Evolutionary conservation across 257 asterid genomes (phyloP).

Genomic region (Salvia rosmarinus): DNA sequence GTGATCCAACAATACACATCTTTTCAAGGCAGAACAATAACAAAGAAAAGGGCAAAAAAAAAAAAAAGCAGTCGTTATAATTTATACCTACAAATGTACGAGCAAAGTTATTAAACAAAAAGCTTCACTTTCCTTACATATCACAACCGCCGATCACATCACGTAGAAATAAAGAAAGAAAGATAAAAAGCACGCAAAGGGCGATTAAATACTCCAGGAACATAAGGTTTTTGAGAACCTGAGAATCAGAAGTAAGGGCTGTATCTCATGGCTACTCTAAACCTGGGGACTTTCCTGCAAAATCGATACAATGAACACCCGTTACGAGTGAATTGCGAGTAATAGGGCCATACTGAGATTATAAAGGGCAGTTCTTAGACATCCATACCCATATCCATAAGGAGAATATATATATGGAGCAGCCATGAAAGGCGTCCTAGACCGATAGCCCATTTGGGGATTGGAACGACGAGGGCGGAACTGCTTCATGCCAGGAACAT

Average conservation of each 20-base stretch:
- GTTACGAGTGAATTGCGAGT: slow-evolving; percentile 2
- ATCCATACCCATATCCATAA: slow-evolving; percentile 64
- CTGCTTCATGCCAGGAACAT: slow-evolving; percentile 81
- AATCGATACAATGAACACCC: neutral
- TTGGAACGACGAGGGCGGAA: slow-evolving; percentile 61
- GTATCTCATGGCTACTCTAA: slow-evolving; percentile 66
- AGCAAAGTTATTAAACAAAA: slow-evolving; percentile 20
- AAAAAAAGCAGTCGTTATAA: slow-evolving; percentile 1
- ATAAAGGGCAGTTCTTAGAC: neutral
- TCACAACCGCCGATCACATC: slow-evolving; percentile 26
- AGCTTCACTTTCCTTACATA: slow-evolving; percentile 31
- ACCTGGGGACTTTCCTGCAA: slow-evolving; percentile 75
- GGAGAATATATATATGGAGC: slow-evolving; percentile 57
- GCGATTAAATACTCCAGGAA: slow-evolving; percentile 30
- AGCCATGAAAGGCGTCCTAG: slow-evolving; percentile 56
- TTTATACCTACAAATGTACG: slow-evolving; percentile 20
- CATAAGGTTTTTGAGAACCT: slow-evolving; percentile 10
- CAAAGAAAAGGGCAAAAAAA: neutral
- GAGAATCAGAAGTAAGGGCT: slow-evolving; percentile 61
- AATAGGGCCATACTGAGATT: neutral
- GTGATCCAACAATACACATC: slow-evolving; percentile 6
- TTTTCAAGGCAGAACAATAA: neutral
- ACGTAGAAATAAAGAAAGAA: slow-evolving; percentile 22
- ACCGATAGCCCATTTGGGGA: slow-evolving; percentile 55
- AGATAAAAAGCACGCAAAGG: neutral